Conservation (phyloP, 2,329 filamentous ascomycete species). For the Fusarium stilboides region DNA sequence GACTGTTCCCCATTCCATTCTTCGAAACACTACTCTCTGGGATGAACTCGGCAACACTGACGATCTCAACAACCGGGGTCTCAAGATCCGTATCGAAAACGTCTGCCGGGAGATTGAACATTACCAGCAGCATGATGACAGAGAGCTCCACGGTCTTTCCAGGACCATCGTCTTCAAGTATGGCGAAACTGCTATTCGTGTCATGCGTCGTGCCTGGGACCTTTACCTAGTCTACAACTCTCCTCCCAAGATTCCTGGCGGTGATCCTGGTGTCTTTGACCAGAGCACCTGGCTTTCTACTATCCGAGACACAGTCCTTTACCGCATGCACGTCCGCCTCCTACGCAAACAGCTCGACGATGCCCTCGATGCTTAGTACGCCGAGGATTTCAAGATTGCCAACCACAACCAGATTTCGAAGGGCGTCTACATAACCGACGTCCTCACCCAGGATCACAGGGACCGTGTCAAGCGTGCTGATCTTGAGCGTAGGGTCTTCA, state of each 20-base stretch:
- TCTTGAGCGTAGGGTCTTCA: conserved; percentile 30
- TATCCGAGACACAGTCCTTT: conserved; percentile 26
- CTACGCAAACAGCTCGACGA: conserved; percentile 28
- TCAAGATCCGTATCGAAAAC: conserved; percentile 22
- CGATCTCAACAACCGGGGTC: conserved; percentile 15
- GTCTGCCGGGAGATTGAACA: conserved; percentile 36
- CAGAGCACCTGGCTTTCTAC: conserved; percentile 24
- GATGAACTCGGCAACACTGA: conserved; percentile 11
- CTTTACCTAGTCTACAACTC: conserved; percentile 37
- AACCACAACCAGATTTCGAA: conserved; percentile 1
- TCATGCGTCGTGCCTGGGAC: conserved; percentile 41
- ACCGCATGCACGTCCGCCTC: conserved; percentile 33
- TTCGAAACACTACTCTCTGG: conserved; percentile 30
- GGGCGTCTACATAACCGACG: conserved; percentile 23
- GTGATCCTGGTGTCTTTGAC: conserved; percentile 15
- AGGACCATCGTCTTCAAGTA: conserved; percentile 38
- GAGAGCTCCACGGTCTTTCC: conserved; percentile 39
- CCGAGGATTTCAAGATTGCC: conserved; percentile 36
- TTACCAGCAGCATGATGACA: conserved; percentile 15
- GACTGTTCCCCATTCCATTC: conserved; percentile 25
- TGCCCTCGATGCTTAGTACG: conserved; percentile 41
- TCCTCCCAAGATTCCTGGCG: conserved; percentile 27
- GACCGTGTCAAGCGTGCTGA: conserved; percentile 31
- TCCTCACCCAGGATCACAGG: conserved; percentile 29
- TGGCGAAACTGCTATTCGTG: conserved; percentile 39